These are phyloP conservation scores for Cytospora schulzeri DNA, from an alignment of 2,329 filamentous ascomycete genomes.

Conservation along the genomic window DNA sequence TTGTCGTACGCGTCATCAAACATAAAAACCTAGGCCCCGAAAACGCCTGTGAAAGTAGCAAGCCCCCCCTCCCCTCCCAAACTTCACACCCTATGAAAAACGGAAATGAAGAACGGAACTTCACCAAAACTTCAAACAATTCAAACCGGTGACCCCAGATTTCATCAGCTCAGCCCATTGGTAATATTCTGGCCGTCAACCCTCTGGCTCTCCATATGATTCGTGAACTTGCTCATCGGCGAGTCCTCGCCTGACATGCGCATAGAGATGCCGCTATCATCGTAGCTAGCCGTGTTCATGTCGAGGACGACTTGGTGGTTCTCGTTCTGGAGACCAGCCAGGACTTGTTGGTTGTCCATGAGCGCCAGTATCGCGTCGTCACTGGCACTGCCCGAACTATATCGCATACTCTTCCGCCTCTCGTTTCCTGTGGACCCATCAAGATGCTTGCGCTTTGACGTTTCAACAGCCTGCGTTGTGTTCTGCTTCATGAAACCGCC, in stretches of 20 bases:
- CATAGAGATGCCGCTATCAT: conserved; percentile 77
- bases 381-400: conserved; percentile 44
- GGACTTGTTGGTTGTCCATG: conserved; percentile 51
- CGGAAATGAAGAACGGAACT: conserved; percentile 6
- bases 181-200: conserved; percentile 13
- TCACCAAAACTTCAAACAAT: not conserved
- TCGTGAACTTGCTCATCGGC: conserved; percentile 59
- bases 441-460: conserved; percentile 25
- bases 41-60: conserved; percentile 16
- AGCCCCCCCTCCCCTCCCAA: conserved; percentile 1
- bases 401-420: conserved; percentile 36
- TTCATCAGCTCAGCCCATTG: conserved; percentile 18
- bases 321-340: conserved; percentile 45
- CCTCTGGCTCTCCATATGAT: conserved; percentile 32
- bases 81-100: conserved; percentile 4
- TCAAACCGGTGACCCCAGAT: not conserved
- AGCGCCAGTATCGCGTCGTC: conserved; percentile 50
- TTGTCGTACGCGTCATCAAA: conserved; percentile 23
- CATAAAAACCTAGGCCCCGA: conserved; percentile 13
- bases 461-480: conserved; percentile 39
- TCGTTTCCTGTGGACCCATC: conserved; percentile 4
- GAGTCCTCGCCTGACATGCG: conserved; percentile 68
- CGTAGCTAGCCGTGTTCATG: conserved; percentile 53
- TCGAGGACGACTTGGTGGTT: conserved; percentile 50
- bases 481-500: conserved; percentile 79